Evolutionary conservation across 2,329 filamentous ascomycete species (phyloP).

Genomic region (Fusarium concolor): DNA sequence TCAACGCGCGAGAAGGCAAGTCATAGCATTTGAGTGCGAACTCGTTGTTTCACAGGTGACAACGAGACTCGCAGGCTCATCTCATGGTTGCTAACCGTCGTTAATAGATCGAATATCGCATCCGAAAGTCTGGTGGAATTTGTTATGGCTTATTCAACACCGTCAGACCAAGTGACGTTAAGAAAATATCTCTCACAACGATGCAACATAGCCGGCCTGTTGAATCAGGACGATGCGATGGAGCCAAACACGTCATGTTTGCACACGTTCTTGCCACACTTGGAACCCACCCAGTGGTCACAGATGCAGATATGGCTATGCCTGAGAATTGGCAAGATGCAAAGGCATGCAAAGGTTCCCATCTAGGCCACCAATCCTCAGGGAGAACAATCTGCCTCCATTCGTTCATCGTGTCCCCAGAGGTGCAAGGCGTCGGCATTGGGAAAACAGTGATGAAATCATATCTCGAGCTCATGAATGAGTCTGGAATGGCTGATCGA

Average conservation of each 20-base stretch:
- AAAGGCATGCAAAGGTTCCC: constrained; percentile 54
- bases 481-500: constrained; percentile 75
- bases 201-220: constrained; percentile 63
- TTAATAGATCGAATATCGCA: constrained; percentile 49
- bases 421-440: constrained; percentile 78
- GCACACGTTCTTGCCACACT: constrained; percentile 84
- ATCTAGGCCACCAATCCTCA: constrained; percentile 75
- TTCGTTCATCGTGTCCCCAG: constrained; percentile 82
- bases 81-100: constrained; percentile 4
- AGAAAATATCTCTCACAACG: constrained; percentile 65
- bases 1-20: constrained; percentile 66
- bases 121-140: constrained; percentile 65
- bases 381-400: constrained; percentile 84
- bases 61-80: background rate
- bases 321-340: constrained; percentile 74
- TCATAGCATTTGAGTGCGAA: background rate
- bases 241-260: constrained; percentile 68
- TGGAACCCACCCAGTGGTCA: constrained; percentile 70
- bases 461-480: constrained; percentile 81
- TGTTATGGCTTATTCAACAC: constrained; percentile 84
- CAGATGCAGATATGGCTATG: constrained; percentile 80
- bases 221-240: constrained; percentile 58
- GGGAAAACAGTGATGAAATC: constrained; percentile 79
- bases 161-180: constrained; percentile 59
- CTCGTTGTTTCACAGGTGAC: background rate